Evolutionary conservation across 768 basidiomycete genomes (phyloP), one percentile per base, ranked within the genome.

Genomic region (Boletus subparvulus): DNA sequence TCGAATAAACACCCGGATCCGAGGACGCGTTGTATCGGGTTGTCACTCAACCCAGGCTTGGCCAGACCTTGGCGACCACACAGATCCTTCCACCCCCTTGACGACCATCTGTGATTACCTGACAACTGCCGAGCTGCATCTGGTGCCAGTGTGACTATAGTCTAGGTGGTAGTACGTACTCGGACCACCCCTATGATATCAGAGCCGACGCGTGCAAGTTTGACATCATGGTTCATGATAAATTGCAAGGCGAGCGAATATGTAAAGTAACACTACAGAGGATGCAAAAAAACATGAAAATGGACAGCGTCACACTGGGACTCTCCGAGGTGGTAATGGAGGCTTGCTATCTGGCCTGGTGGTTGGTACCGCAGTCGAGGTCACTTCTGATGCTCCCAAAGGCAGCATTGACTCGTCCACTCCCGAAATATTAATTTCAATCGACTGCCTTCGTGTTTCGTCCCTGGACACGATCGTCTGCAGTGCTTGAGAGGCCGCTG

Each of bases 381-480:
- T 46, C 45, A 36, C 24, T 7, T 55, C 61, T 40, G 21, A 30
- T n/a, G 49, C 14, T 11, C 52, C 55, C 45, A 40, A n/a, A 11
- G 61, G 54, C 21, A 9, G 8, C 42, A 14, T 43, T 16, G 54
- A 21, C 51, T 60, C 62, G 16, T 46, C 56, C 3, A 54, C 46
- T n/a, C 13, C 35, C 32, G 58, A 35, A 28, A 55, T 43, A 40
- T 61, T 51, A 3, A 56, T 55, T 49, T 74, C 74, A 19, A 13
- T n/a, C 45, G 69, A 61, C 46, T 62, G 10, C 30, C 70, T 61
- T 49, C 68, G 71, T 52, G 61, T 70, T 50, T 77, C 75, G 58
- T 82, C 81, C 58, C 72, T 77, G 11, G 74, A 75, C 30, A 73
- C 85, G 51, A 88, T 86, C 40, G 75, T 77, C 71, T 86, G 82